Evolutionary conservation across 2,329 filamentous ascomycete genomes (phyloP).

Genomic region (Phialocephala subalpina): DNA sequence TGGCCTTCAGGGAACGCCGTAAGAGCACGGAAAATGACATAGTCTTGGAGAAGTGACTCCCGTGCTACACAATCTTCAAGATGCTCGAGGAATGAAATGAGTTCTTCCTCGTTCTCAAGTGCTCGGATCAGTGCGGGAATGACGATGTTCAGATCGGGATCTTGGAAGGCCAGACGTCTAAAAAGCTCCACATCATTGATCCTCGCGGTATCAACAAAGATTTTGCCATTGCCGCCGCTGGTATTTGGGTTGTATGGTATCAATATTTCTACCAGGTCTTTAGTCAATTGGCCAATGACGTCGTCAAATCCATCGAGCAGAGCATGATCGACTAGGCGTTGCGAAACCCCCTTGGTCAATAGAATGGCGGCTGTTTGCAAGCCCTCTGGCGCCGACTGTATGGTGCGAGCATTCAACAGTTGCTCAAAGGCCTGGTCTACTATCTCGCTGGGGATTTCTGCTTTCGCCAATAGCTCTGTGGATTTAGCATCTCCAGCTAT

Average conservation of each 20-base stretch:
- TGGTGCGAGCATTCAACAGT: conserved; percentile 10
- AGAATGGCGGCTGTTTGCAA: conserved; percentile 10
- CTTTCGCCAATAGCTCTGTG: conserved; percentile 8
- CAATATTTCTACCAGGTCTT: conserved; percentile 12
- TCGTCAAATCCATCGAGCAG: conserved; percentile 17
- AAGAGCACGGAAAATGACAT: conserved; percentile 13
- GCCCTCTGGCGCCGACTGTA: background rate
- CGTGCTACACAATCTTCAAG: conserved; percentile 12
- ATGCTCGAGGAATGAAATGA: conserved; percentile 5
- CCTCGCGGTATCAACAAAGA: conserved; percentile 7
- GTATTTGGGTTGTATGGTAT: conserved; percentile 11
- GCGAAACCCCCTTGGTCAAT: background rate
- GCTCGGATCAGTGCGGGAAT: conserved; percentile 12
- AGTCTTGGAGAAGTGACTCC: conserved; percentile 12
- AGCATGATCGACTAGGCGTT: conserved; percentile 13
- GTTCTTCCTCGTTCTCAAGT: conserved; percentile 13
- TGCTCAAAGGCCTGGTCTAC: conserved; percentile 12
- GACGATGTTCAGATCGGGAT: conserved; percentile 13
- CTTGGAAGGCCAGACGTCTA: conserved; percentile 9
- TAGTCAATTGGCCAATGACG: background rate
- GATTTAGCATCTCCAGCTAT: conserved; percentile 13
- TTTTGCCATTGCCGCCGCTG: conserved; percentile 13
- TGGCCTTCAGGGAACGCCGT: conserved; percentile 9
- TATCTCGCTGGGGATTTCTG: background rate
- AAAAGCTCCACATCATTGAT: conserved; percentile 1